Evolutionary conservation across 2,329 filamentous ascomycete genomes (phyloP).

Genomic region (Dothidotthia symphoricarpi): DNA sequence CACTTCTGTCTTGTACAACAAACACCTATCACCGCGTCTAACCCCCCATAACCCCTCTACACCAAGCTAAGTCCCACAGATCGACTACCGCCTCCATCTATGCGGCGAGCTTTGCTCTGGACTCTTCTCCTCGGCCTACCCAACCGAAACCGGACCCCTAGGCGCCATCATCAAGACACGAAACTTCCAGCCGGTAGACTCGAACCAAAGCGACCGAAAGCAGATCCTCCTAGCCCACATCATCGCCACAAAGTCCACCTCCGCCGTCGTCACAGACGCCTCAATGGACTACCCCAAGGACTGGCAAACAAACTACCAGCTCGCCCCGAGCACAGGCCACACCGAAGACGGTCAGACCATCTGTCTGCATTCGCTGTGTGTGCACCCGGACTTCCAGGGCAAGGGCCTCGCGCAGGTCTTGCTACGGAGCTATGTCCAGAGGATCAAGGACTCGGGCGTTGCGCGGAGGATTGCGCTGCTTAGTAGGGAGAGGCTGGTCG

Average conservation of each 20-base stretch:
- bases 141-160: constrained; percentile 45
- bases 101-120: constrained; percentile 78
- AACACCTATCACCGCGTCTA: not conserved
- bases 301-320: constrained; percentile 55
- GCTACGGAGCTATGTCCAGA: constrained; percentile 73
- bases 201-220: constrained; percentile 57
- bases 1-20: too few species aligned
- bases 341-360: constrained; percentile 71
- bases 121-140: constrained; percentile 69
- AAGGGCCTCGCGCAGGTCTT: constrained; percentile 72
- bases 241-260: constrained; percentile 68
- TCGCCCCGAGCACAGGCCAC: constrained; percentile 58
- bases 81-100: constrained; percentile 70
- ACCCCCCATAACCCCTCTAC: not conserved
- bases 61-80: constrained; percentile 47
- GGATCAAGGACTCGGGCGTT: constrained; percentile 67
- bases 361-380: constrained; percentile 77
- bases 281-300: constrained; percentile 72
- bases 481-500: constrained; percentile 69
- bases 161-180: constrained; percentile 55
- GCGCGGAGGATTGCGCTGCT: constrained; percentile 74
- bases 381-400: constrained; percentile 71
- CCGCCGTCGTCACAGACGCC: constrained; percentile 65
- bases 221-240: constrained; percentile 74
- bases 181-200: constrained; percentile 59